phyloP scores from a whole-genome alignment of 768 basidiomycete genomes.

The Lactifluus subvellereus region DNA sequence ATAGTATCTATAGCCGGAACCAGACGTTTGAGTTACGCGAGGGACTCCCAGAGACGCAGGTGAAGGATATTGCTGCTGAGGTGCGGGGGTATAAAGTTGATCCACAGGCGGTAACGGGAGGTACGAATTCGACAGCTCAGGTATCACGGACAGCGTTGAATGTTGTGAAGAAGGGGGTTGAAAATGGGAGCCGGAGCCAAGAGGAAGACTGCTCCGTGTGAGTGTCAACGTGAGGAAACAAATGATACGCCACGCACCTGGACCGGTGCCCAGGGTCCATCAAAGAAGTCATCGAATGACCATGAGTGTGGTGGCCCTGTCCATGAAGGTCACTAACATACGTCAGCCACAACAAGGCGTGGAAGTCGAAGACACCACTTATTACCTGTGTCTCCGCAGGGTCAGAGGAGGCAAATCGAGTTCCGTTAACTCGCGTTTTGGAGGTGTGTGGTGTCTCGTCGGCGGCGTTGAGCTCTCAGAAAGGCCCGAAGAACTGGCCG shows the following conservation, averaged over 20 bases:
- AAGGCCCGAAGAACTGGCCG: constrained; percentile 66
- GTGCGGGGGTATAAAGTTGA: constrained; percentile 38
- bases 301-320: constrained; percentile 23
- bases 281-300: constrained; percentile 22
- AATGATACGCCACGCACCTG: constrained; percentile 20
- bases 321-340: constrained; percentile 26
- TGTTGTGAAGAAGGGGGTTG: constrained; percentile 39
- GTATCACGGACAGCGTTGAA: constrained; percentile 50
- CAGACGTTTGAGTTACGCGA: constrained; percentile 35
- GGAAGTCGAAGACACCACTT: constrained; percentile 12
- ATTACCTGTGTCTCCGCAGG: constrained; percentile 40
- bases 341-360: constrained; percentile 12
- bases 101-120: constrained; percentile 47
- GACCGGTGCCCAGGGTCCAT: constrained; percentile 25
- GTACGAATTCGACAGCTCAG: constrained; percentile 48
- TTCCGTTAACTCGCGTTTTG: constrained; percentile 44
- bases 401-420: constrained; percentile 34
- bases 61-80: constrained; percentile 32
- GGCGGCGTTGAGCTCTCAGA: constrained; percentile 71
- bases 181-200: constrained; percentile 44
- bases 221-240: neutral
- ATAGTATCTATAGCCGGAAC: constrained; percentile 31
- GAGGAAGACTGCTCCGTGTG: constrained; percentile 21
- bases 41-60: constrained; percentile 28
- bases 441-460: constrained; percentile 59